Evolutionary conservation across 805 yeast genomes (phyloP), one percentile per base, ranked within the genome.

Genomic region (Lachancea cidri): DNA sequence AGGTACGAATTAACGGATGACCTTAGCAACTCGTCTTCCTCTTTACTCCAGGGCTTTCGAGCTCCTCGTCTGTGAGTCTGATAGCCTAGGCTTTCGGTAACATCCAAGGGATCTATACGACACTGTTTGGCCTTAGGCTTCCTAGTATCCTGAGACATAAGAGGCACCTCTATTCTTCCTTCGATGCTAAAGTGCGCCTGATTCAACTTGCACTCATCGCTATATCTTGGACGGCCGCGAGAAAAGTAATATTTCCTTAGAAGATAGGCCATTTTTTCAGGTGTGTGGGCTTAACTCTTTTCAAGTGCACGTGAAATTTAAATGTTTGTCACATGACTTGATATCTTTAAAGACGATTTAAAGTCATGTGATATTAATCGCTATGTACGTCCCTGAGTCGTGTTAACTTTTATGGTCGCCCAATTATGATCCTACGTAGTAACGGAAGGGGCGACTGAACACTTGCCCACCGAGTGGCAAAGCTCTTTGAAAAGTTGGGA

Each of bases 1-100:
- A 68, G 58, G 9, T 66, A 61, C 5, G 62, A 58, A 18, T 70
- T 51, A 2, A 82, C 70, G 1, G 72, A 52, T 8, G 58, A 50
- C 35, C 70, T 65, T 37, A 88, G 61, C 24, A 66, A 54, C 22
- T 66, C 67, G 61, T 88, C 97, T 48, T 89, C 96, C 25, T 78
- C 81, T 37, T 75, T 72, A 3, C 81, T 70, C 96, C 96, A 88
- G 9, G 84, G 74, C 42, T 76, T 74, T 41, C 91, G 66, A 4
- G 77, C 67, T 17, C 67, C 76, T 39, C 81, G 69, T 30, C 91
- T 64, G 54, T 79, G 81, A 2, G 88, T 84, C 50, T 81, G 83
- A 55, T 79, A 81, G 4, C 93, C 93, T 6, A 84, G 61, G 2
- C 84, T 75, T 54, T 82, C 83, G 4, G 91, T 81, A 24, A 83